These are phyloP conservation scores for Monosporozyma aerobia DNA, from an alignment of 805 yeast genomes.

Conservation along the genomic window DNA sequence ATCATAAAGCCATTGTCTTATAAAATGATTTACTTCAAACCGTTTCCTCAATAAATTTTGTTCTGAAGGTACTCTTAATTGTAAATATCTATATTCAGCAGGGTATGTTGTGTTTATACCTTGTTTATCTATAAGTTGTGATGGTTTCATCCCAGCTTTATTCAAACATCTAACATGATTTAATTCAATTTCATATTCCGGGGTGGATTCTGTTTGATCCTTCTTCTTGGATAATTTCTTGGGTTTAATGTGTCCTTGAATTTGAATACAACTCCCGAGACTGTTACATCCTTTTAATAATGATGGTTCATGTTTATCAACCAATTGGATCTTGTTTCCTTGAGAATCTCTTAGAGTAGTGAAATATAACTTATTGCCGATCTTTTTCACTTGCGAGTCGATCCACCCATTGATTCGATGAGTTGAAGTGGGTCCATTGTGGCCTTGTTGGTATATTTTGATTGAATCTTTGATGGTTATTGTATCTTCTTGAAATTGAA, in stretches of 20 bases:
- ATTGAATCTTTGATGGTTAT: slow-evolving; percentile 6
- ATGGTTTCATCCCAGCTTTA: slow-evolving; percentile 50
- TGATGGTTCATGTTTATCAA: slow-evolving; percentile 23
- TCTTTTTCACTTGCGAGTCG: slow-evolving; percentile 58
- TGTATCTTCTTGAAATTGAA: slow-evolving; percentile 6
- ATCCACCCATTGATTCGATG: slow-evolving; percentile 69
- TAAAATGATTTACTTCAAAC: slow-evolving; percentile 42
- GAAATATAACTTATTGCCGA: slow-evolving; percentile 58
- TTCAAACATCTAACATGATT: slow-evolving; percentile 48
- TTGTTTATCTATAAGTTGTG: slow-evolving; percentile 53
- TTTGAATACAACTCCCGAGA: slow-evolving; percentile 4
- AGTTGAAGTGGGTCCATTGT: slow-evolving; percentile 23
- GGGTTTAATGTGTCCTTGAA: background rate
- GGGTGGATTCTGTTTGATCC: background rate
- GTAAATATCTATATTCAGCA: slow-evolving; percentile 71
- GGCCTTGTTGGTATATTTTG: slow-evolving; percentile 2
- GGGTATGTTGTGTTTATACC: slow-evolving; percentile 46
- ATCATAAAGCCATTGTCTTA: slow-evolving; percentile 36
- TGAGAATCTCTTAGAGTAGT: slow-evolving; percentile 64
- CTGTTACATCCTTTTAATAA: slow-evolving; percentile 4
- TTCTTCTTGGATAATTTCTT: background rate
- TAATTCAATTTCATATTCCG: slow-evolving; percentile 51
- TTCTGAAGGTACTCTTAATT: slow-evolving; percentile 51
- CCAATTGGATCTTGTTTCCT: slow-evolving; percentile 59
- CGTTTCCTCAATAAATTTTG: slow-evolving; percentile 51